phyloP scores from a whole-genome alignment of 139 green algal genomes.

The Micromonas pusilla region DNA sequence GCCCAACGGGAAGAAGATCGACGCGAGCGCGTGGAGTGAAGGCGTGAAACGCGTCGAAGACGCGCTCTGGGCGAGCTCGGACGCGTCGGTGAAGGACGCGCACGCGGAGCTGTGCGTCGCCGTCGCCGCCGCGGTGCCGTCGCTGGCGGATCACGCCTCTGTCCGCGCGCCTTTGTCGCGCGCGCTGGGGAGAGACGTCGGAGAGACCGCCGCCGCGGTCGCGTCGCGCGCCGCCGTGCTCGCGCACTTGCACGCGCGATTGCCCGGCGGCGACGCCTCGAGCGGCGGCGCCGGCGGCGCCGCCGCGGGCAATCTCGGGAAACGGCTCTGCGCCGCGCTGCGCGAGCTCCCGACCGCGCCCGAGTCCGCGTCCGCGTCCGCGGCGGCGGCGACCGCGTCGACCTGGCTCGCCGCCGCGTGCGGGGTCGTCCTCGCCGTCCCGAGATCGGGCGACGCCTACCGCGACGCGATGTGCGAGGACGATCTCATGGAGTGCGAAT shows the following conservation, averaged over 20 bases:
- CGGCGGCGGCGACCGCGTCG: not conserved
- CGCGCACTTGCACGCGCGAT: not conserved
- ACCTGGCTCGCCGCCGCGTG: constrained; percentile 11
- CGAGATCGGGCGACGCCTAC: constrained; percentile 10
- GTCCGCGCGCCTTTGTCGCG: not conserved
- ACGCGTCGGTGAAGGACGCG: not conserved
- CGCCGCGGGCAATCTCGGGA: not conserved
- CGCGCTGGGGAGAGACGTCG: too few species aligned
- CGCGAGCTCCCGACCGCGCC: not conserved
- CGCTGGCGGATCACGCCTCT: not conserved
- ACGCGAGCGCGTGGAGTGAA: not conserved
- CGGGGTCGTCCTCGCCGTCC: not conserved
- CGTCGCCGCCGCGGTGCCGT: not conserved
- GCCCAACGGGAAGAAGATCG: not conserved
- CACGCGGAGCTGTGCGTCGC: constrained; percentile 12
- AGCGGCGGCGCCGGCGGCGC: too few species aligned
- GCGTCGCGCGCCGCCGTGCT: not conserved
- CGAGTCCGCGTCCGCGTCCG: not conserved
- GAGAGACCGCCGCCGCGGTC: too few species aligned
- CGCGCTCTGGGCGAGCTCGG: not conserved
- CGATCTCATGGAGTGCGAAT: constrained; percentile 30
- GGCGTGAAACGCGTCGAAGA: not conserved
- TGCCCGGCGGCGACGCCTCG: too few species aligned
- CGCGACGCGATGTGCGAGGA: constrained; percentile 24
- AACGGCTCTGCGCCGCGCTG: not conserved